These are phyloP conservation scores for Zygoascus meyerae DNA, from an alignment of 1,139 yeast species.

Conservation along the genomic window DNA sequence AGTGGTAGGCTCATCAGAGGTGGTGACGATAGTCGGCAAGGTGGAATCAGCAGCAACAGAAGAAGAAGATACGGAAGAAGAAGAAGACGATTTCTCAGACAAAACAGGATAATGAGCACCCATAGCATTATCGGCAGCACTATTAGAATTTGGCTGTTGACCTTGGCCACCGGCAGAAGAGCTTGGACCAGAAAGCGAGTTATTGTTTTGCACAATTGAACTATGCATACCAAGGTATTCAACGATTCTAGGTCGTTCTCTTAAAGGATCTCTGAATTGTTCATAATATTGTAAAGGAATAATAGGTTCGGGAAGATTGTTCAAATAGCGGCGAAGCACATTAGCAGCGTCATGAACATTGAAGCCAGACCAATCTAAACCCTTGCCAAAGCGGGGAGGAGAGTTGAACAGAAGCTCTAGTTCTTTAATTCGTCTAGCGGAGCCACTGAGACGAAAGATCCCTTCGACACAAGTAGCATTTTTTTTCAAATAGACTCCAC, in stretches of 20 bases:
- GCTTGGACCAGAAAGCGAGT: neutral
- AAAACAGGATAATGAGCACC: conserved; percentile 9
- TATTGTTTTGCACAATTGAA: conserved; percentile 1
- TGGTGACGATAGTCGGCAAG: neutral
- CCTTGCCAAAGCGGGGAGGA: conserved; percentile 86
- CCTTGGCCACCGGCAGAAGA: neutral
- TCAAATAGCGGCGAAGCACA: conserved; percentile 73
- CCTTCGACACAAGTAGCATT: conserved; percentile 70
- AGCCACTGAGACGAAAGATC: conserved; percentile 88
- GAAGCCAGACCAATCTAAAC: conserved; percentile 84
- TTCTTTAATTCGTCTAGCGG: conserved; percentile 80
- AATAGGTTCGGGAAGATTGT: conserved; percentile 87
- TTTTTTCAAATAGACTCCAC: conserved; percentile 79
- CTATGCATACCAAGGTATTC: conserved; percentile 47
- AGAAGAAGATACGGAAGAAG: neutral
- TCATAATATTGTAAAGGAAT: conserved; percentile 77
- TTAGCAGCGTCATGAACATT: conserved; percentile 99
- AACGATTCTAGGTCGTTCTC: conserved; percentile 52
- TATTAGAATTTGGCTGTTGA: neutral
- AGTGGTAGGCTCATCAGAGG: conserved; percentile 6
- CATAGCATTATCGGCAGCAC: conserved; percentile 1
- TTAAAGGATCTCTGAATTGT: conserved; percentile 70
- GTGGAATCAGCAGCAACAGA: neutral
- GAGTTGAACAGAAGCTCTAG: conserved; percentile 76
- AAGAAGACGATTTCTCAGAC: neutral